Evolutionary conservation across 331 rosid genomes (phyloP).

Genomic region (Arachis monticola): DNA sequence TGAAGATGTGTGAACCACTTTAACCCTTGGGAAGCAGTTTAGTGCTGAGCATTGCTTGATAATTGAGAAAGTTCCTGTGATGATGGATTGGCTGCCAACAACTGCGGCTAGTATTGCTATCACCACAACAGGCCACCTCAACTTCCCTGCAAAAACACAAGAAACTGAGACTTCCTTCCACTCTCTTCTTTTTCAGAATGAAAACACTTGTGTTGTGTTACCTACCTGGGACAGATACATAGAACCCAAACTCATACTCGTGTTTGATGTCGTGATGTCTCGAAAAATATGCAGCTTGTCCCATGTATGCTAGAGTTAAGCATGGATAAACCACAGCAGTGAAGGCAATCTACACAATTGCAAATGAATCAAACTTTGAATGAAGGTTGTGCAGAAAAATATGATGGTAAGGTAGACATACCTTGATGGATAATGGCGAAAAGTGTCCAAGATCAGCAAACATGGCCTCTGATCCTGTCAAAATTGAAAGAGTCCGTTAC

Average conservation of each 20-base stretch:
- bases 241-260: conserved; percentile 39
- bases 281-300: conserved; percentile 52
- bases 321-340: conserved; percentile 47
- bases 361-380: not conserved
- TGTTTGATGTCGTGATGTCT: conserved; percentile 36
- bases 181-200: not conserved
- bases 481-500: conserved; percentile 17
- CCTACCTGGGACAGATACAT: conserved; percentile 49
- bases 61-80: conserved; percentile 47
- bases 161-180: not conserved
- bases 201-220: not conserved
- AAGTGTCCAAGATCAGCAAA: conserved; percentile 54
- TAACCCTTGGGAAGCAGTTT: conserved; percentile 49
- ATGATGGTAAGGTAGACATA: not conserved
- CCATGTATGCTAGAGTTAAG: conserved; percentile 46
- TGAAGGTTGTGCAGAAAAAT: not conserved
- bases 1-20: conserved; percentile 51
- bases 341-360: conserved; percentile 42
- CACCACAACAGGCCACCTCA: conserved; percentile 50
- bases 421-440: conserved; percentile 48
- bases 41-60: conserved; percentile 47
- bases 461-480: conserved; percentile 48
- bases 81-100: conserved; percentile 49
- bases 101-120: conserved; percentile 48
- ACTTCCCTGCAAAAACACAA: conserved; percentile 32